Percentiles rank a stretch among this genome's conserved stretches.
Conservation (phyloP, 176 grass and related monocot species). For the Bonia amplexicaulis region DNA sequence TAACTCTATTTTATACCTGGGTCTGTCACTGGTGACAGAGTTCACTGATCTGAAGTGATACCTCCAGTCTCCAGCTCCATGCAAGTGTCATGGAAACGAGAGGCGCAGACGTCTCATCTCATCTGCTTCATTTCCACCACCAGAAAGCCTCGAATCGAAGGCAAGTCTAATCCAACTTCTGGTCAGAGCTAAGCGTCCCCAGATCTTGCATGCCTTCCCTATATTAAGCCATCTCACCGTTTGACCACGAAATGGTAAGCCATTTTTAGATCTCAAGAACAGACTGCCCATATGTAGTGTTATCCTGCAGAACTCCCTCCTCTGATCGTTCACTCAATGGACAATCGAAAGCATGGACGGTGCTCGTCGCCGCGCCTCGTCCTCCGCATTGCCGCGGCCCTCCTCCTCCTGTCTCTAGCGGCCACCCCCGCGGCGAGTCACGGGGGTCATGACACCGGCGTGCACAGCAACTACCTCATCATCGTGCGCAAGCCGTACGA, state of each 20-base stretch:
- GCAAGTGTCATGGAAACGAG: not conserved
- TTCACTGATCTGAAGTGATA: not conserved
- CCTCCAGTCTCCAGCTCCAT: not conserved
- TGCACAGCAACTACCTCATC: conserved; percentile 48
- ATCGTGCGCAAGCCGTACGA: conserved; percentile 34
- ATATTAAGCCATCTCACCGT: conserved; percentile 10
- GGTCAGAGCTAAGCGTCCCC: not conserved
- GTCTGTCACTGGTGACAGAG: no score
- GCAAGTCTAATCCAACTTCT: not conserved
- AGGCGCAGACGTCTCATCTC: not conserved
- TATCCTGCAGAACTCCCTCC: not conserved
- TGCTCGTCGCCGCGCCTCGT: not conserved
- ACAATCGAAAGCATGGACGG: conserved; percentile 10
- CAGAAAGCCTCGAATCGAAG: not conserved
- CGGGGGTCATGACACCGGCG: conserved; percentile 2
- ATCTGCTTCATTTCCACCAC: conserved; percentile 3
- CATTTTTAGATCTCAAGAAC: conserved; percentile 28
- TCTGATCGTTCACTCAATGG: conserved; percentile 25
- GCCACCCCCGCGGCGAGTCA: conserved; percentile 12
- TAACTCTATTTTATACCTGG: no score
- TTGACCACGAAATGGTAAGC: conserved; percentile 12
- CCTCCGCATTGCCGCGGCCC: not conserved
- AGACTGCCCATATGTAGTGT: conserved; percentile 10
- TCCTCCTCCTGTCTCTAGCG: conserved; percentile 36
- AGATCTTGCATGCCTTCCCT: conserved; percentile 10